phyloP scores from a whole-genome alignment of 106 monocot genomes.

The Ottelia alismoides region DNA sequence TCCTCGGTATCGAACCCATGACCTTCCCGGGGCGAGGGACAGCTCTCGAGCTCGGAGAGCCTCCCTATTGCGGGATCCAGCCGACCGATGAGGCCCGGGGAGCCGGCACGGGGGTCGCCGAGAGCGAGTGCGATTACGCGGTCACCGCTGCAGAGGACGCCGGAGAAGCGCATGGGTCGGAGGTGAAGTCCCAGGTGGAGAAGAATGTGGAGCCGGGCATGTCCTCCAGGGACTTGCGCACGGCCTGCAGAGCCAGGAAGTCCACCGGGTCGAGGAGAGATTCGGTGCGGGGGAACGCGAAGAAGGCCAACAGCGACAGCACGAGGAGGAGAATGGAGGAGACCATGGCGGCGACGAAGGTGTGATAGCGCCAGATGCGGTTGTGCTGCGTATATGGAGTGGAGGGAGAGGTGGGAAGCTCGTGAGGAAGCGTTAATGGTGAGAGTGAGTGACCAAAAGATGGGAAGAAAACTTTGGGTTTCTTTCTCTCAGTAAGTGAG shows the following conservation, averaged over 20 bases:
- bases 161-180: constrained; percentile 55
- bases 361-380: too few species aligned
- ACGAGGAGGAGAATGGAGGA: too few species aligned
- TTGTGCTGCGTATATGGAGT: too few species aligned
- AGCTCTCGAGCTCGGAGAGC: constrained; percentile 51
- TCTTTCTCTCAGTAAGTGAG: too few species aligned
- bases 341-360: too few species aligned
- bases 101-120: constrained; percentile 37
- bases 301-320: too few species aligned
- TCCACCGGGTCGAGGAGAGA: constrained; percentile 54
- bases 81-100: constrained; percentile 41
- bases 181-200: constrained; percentile 68
- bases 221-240: constrained; percentile 50
- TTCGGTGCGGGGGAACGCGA: too few species aligned
- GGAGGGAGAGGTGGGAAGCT: too few species aligned
- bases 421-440: too few species aligned
- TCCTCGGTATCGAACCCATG: constrained; percentile 28
- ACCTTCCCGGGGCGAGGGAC: constrained; percentile 77
- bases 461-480: too few species aligned
- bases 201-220: constrained; percentile 75
- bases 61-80: constrained; percentile 28
- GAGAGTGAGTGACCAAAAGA: too few species aligned
- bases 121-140: constrained; percentile 38
- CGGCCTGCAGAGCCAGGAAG: constrained; percentile 58
- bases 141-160: constrained; percentile 8